Base-by-base conservation (phyloP, 352 stramenopile genomes). In the Thalassiosira oceanica region DNA sequence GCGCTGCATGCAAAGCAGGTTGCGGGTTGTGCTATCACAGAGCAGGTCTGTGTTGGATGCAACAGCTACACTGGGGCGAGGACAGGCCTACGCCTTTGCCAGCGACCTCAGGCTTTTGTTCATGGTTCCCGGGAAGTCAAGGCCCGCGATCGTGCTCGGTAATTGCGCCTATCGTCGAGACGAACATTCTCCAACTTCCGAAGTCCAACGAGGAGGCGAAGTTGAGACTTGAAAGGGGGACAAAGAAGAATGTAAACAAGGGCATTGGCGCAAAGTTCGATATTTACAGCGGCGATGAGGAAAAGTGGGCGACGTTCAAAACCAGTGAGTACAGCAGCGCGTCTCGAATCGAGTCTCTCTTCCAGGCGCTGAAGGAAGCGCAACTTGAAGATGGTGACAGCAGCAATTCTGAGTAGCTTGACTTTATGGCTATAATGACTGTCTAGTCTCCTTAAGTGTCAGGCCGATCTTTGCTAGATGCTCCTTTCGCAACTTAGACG, bases 1-100 rank as follows among this genome's bases (percentile, higher is more conserved):
- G 58, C 21, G 18, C 43, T 41, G 46, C 48, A 7, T 72, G 52
- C 42, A 72, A 63, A 27, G 61, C 51, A 7, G 41, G 61, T 5
- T 49, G 37, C 36, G 42, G 52, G 6, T 16, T 65, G 27, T 72
- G 61, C 51, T 51, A 65, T 42, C 61, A 72, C 18, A 5, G 36
- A 3, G 42, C 50, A 18, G 29, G 16, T 8, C 7, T 58, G 23
- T 24, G 45, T 3, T 72, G 37, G 49, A 71, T 71, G 61, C 61
- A 71, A 16, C 49, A 57, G n/a, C 35, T 65, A 8, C 58, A 69
- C 53, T 69, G 58, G 48, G 48, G 58, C 3, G 50, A 60, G 36
- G 28, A 31, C 8, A 21, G 58, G n/a, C 46, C 46, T 16, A 69
- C 58, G 15, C 21, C 50, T 15, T 62, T 62, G 33, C 58, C 58